phyloP scores from a whole-genome alignment of 1,284 basidiomycete species.

The Exobasidium cylindrosporum region DNA sequence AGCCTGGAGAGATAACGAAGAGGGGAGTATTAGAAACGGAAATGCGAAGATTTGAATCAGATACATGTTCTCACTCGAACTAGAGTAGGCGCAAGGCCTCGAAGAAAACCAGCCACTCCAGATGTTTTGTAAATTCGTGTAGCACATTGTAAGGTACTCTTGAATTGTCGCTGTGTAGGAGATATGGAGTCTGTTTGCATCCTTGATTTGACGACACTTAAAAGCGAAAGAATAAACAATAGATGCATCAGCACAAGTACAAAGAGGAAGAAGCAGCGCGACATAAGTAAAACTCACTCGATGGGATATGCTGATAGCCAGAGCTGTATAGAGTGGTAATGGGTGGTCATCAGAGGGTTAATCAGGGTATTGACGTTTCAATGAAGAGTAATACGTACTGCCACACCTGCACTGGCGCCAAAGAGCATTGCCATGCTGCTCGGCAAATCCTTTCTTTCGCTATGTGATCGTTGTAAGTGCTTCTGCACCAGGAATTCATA shows the following conservation, averaged over 20 bases:
- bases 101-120: slow-evolving; percentile 79
- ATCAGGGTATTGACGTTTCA: background rate
- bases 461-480: slow-evolving; percentile 11
- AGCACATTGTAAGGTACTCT: slow-evolving; percentile 75
- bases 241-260: too few species aligned
- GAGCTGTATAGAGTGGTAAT: slow-evolving; percentile 20
- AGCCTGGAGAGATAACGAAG: slow-evolving; percentile 17
- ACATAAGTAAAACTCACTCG: slow-evolving; percentile 13
- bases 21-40: too few species aligned
- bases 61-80: slow-evolving; percentile 69
- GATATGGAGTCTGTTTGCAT: slow-evolving; percentile 80
- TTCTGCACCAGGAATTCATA: slow-evolving; percentile 79
- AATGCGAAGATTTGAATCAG: too few species aligned
- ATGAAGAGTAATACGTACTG: slow-evolving; percentile 19
- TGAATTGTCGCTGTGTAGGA: slow-evolving; percentile 64
- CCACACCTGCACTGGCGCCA: slow-evolving; percentile 39
- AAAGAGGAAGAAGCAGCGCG: too few species aligned
- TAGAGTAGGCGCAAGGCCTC: slow-evolving; percentile 84
- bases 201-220: slow-evolving; percentile 71
- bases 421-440: slow-evolving; percentile 40
- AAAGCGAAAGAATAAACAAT: background rate
- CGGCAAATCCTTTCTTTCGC: slow-evolving; percentile 31
- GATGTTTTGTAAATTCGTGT: slow-evolving; percentile 75
- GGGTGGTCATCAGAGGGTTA: background rate
- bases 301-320: slow-evolving; percentile 50